Percentiles rank a stretch among this genome's conserved stretches.
Evolutionary conservation across 768 basidiomycete genomes (phyloP).

Genomic region (Exsudoporus frostii): DNA sequence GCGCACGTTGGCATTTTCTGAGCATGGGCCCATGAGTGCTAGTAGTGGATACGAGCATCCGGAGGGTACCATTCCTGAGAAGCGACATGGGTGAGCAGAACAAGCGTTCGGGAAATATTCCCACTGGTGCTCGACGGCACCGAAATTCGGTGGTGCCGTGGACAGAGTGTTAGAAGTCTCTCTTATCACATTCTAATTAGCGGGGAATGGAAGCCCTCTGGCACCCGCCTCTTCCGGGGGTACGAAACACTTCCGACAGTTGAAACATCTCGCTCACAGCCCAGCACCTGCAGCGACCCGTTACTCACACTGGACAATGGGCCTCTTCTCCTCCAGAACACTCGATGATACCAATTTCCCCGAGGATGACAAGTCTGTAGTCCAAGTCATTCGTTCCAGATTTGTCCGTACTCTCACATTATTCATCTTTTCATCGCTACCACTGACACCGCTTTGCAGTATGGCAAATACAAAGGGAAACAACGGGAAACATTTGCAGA

Average conservation of each 20-base stretch:
- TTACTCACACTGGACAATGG: slow-evolving; percentile 20
- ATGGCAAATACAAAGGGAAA: slow-evolving; percentile 58
- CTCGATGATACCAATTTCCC: slow-evolving; percentile 14
- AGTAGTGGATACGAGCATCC: background rate
- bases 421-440: slow-evolving; percentile 11
- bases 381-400: slow-evolving; percentile 58
- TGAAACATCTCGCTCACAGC: background rate
- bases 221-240: slow-evolving; percentile 17
- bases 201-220: slow-evolving; percentile 18
- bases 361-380: slow-evolving; percentile 44
- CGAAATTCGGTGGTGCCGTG: slow-evolving; percentile 7
- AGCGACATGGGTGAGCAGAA: slow-evolving; percentile 11
- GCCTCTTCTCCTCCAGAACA: slow-evolving; percentile 31
- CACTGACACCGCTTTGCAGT: slow-evolving; percentile 34
- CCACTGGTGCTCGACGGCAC: slow-evolving; percentile 6
- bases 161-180: slow-evolving; percentile 29
- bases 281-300: background rate
- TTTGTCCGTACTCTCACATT: slow-evolving; percentile 44
- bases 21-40: background rate
- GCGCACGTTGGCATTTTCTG: background rate
- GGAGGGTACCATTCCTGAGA: background rate
- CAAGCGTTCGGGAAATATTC: too few species aligned
- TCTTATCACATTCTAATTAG: slow-evolving; percentile 1
- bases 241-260: background rate
- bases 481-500: slow-evolving; percentile 42